These are phyloP conservation scores for Backusella australiensis DNA, from an alignment of 192 early-diverging fungal species.

Conservation along the genomic window DNA sequence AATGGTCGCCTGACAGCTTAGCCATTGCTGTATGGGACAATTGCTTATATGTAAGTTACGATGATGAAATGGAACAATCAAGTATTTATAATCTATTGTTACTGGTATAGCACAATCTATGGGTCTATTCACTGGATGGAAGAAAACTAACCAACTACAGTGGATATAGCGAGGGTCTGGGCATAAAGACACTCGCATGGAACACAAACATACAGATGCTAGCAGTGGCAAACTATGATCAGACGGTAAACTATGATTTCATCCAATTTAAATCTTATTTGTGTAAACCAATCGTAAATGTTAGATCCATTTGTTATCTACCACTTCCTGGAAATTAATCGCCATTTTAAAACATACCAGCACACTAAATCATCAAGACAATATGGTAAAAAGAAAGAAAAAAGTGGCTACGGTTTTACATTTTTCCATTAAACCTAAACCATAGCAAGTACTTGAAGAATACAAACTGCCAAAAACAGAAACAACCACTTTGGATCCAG, in stretches of 20 bases:
- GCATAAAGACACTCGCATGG: conserved; percentile 76
- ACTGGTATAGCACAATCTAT: conserved; percentile 58
- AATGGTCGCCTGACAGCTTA: conserved; percentile 85
- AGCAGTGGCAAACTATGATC: conserved; percentile 85
- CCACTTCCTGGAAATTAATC: conserved; percentile 68
- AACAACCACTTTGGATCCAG: neutral
- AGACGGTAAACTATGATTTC: conserved; percentile 55
- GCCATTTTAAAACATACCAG: conserved; percentile 60
- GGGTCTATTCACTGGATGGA: conserved; percentile 72
- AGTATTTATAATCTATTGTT: neutral
- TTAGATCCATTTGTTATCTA: conserved; percentile 61
- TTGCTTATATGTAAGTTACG: conserved; percentile 53
- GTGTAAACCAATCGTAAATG: neutral
- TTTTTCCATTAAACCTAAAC: conserved; percentile 1
- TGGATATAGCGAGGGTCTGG: conserved; percentile 63
- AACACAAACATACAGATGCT: conserved; percentile 72
- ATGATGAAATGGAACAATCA: neutral
- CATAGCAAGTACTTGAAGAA: conserved; percentile 9
- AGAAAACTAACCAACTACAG: conserved; percentile 40
- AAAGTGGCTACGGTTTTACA: neutral
- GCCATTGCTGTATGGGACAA: conserved; percentile 79
- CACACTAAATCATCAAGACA: conserved; percentile 30
- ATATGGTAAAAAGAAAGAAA: neutral
- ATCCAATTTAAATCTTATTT: neutral
- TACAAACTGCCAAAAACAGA: conserved; percentile 2